phyloP scores from a whole-genome alignment of 2,329 filamentous ascomycete genomes.

The Thielaviopsis ethacetica region DNA sequence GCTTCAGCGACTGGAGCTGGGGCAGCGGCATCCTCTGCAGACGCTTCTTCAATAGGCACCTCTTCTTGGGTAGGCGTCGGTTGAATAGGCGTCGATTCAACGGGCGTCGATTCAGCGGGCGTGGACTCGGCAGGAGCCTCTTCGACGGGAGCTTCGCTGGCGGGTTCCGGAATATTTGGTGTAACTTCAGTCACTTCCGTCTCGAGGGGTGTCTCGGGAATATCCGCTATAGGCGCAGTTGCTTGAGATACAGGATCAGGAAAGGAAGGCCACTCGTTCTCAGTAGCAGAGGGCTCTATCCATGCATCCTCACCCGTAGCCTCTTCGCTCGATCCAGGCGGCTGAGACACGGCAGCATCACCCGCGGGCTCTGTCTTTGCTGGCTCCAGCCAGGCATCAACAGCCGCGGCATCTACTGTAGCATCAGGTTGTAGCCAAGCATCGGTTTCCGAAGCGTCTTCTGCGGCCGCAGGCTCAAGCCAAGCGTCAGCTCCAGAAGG shows the following conservation, averaged over 20 bases:
- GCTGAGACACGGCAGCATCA: background rate
- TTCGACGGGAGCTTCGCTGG: background rate
- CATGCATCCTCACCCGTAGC: background rate
- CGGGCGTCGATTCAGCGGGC: background rate
- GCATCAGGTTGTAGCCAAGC: conserved; percentile 4
- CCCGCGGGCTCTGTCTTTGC: background rate
- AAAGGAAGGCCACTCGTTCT: conserved; percentile 9
- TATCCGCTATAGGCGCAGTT: background rate
- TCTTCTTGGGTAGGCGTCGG: background rate
- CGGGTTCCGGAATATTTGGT: background rate
- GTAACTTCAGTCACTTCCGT: background rate
- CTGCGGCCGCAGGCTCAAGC: conserved; percentile 9
- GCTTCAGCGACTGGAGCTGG: background rate
- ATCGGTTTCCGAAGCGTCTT: conserved; percentile 11
- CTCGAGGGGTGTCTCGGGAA: background rate
- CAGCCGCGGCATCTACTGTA: conserved; percentile 5
- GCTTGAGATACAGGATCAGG: background rate
- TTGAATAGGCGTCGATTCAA: background rate
- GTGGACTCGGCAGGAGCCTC: background rate
- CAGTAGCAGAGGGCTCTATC: conserved; percentile 13
- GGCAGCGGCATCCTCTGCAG: background rate
- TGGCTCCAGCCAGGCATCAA: conserved; percentile 12
- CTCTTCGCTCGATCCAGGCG: background rate
- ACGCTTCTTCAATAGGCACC: background rate
- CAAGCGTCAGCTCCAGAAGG: conserved; percentile 7